Evolutionary conservation across 192 early-diverging fungal species (phyloP).

Genomic region (Umbelopsis vinacea): DNA sequence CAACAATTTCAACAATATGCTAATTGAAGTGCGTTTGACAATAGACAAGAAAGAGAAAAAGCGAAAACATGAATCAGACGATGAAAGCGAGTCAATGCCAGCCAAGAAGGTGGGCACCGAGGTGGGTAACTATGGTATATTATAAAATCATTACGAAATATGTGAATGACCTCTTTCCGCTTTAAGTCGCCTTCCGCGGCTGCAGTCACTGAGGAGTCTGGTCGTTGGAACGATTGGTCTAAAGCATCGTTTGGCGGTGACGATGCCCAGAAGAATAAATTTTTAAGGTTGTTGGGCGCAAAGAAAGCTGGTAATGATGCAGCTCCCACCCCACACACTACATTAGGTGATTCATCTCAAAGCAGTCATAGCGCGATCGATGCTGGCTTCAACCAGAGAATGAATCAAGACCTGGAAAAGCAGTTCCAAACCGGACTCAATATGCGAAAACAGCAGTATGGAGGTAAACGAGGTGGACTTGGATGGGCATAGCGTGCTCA

Average conservation of each 20-base stretch:
- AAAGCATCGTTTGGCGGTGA: conserved; percentile 61
- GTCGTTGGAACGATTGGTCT: conserved; percentile 68
- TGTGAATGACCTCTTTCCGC: conserved; percentile 10
- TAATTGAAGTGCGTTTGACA: background rate
- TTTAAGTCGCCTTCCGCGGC: conserved; percentile 24
- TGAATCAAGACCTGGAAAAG: conserved; percentile 58
- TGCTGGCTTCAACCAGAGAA: conserved; percentile 48
- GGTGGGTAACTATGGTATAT: background rate
- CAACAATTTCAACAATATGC: background rate
- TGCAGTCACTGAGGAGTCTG: conserved; percentile 21
- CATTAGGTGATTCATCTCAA: too few species aligned
- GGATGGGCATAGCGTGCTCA: conserved; percentile 33
- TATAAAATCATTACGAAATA: background rate
- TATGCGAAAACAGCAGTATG: conserved; percentile 55
- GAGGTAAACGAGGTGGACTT: conserved; percentile 53
- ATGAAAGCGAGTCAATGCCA: background rate
- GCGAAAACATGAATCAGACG: conserved; percentile 32
- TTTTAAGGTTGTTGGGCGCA: conserved; percentile 63
- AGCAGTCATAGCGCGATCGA: conserved; percentile 51
- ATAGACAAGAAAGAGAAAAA: conserved; percentile 35
- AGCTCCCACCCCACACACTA: too few species aligned
- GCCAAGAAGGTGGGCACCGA: background rate
- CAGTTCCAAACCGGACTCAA: conserved; percentile 64
- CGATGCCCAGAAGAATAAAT: conserved; percentile 62
- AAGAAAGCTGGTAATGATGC: conserved; percentile 46